phyloP scores from a whole-genome alignment of 2,329 filamentous ascomycete genomes.

The Hortaea werneckii region DNA sequence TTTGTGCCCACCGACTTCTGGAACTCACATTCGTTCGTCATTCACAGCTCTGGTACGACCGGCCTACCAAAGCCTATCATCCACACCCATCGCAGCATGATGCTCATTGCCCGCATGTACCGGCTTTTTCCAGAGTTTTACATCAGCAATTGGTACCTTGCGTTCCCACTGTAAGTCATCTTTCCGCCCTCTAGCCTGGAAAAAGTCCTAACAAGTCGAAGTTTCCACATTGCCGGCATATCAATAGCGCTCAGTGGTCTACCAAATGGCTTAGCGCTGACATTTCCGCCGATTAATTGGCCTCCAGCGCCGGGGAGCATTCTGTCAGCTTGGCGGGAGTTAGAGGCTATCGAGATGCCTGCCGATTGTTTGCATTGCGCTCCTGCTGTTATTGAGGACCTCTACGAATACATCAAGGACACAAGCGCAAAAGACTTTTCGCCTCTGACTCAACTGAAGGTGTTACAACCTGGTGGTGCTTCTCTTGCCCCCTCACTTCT shows the following conservation, averaged over 20 bases:
- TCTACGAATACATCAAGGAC: neutral
- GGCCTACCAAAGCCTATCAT: constrained; percentile 1
- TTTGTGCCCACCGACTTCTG: neutral
- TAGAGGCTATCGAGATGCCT: neutral
- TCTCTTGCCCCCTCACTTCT: neutral
- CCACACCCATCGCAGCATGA: constrained; percentile 1
- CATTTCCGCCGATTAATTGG: constrained; percentile 1
- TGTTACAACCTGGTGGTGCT: constrained; percentile 1
- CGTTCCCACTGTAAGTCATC: neutral
- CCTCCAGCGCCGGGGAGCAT: neutral
- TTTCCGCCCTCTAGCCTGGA: no score
- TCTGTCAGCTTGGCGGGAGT: neutral
- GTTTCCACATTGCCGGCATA: constrained; percentile 1
- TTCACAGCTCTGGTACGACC: constrained; percentile 1
- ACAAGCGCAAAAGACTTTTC: neutral
- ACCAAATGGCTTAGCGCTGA: neutral
- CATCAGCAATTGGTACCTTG: constrained; percentile 2
- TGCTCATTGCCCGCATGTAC: constrained; percentile 2
- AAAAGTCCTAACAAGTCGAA: neutral
- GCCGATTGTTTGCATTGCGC: constrained; percentile 1
- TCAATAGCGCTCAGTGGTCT: constrained; percentile 1
- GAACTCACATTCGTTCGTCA: constrained; percentile 1
- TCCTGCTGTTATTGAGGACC: neutral
- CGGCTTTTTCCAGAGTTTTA: constrained; percentile 1
- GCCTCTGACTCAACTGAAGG: neutral